A percentile compares a stretch with the other conserved stretches of the same genome.
Conservation (phyloP, 495 filamentous ascomycete species). For the Trichoderma gamsii region DNA sequence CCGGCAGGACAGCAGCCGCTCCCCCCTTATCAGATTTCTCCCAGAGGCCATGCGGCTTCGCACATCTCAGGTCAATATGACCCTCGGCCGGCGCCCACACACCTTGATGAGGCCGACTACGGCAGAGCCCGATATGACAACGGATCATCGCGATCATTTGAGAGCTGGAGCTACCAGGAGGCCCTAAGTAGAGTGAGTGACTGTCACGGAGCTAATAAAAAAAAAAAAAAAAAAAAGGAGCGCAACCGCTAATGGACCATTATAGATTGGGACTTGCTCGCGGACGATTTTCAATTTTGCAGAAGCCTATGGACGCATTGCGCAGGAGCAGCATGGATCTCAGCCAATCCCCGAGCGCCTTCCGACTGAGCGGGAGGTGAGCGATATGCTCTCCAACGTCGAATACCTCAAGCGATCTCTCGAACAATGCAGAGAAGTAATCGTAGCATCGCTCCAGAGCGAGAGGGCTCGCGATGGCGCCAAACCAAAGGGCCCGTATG, state of each 20-base stretch:
- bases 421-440: conserved; percentile 31
- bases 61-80: conserved; percentile 38
- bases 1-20: conserved; percentile 37
- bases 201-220: neutral
- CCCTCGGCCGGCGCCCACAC: conserved; percentile 30
- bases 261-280: conserved; percentile 38
- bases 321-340: conserved; percentile 42
- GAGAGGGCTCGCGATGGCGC: conserved; percentile 39
- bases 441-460: conserved; percentile 32
- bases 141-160: conserved; percentile 36
- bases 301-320: conserved; percentile 40
- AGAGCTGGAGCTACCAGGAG: conserved; percentile 38
- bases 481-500: conserved; percentile 34
- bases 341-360: conserved; percentile 42
- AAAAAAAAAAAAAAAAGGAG: neutral
- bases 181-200: conserved; percentile 35
- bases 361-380: conserved; percentile 40
- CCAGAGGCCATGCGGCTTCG: conserved; percentile 30
- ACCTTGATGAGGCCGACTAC: conserved; percentile 32
- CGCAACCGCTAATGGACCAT: conserved; percentile 23
- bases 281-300: conserved; percentile 42
- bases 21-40: conserved; percentile 37
- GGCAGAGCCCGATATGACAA: conserved; percentile 33
- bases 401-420: conserved; percentile 35
- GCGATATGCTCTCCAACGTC: conserved; percentile 33